Conservation (phyloP, 2,329 filamentous ascomycete genomes). For the Boeremia lycopersici region DNA sequence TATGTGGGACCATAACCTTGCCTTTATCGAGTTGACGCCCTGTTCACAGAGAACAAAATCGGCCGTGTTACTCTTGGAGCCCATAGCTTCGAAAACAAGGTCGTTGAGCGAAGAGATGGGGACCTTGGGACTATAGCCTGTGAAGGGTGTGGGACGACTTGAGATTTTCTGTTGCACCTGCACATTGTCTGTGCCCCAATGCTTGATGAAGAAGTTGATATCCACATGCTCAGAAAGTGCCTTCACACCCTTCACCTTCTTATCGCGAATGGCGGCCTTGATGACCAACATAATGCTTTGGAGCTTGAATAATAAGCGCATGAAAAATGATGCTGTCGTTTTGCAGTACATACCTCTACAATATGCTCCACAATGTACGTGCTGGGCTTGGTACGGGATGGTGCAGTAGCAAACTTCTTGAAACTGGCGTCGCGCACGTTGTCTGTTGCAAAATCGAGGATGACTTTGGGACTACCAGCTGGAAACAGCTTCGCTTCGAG, state of each 20-base stretch:
- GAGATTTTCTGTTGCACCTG: background rate
- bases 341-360: background rate
- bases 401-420: background rate
- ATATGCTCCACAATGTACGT: background rate
- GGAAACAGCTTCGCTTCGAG: background rate
- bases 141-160: background rate
- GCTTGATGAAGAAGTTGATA: background rate
- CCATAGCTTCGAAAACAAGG: slow-evolving; percentile 8
- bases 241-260: background rate
- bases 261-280: background rate
- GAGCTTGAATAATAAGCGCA: background rate
- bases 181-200: background rate
- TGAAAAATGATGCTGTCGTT: background rate
- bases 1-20: background rate
- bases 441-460: background rate
- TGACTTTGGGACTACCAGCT: background rate
- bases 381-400: background rate
- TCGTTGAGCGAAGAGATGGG: background rate
- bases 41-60: slow-evolving; percentile 8
- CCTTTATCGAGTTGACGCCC: slow-evolving; percentile 5
- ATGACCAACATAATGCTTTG: background rate
- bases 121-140: background rate
- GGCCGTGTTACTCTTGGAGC: background rate
- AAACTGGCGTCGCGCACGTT: background rate
- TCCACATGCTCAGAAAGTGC: background rate